phyloP scores from a whole-genome alignment of 768 basidiomycete genomes.

The Crepidotus variabilis region DNA sequence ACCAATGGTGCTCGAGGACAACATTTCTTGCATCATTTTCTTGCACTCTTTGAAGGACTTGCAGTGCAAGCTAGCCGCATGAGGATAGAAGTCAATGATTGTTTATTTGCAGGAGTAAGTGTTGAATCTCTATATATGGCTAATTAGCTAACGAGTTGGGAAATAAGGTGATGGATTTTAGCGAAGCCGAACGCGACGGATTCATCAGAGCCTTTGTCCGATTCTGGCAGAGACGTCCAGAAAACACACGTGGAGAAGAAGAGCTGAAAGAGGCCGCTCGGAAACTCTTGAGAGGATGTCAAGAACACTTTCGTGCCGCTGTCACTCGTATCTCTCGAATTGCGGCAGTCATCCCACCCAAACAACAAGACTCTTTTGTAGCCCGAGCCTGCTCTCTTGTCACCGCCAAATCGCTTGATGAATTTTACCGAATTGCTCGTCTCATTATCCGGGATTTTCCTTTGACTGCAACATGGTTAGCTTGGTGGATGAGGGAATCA shows the following conservation, averaged over 20 bases:
- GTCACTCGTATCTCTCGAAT: no score
- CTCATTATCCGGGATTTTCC: slow-evolving; percentile 17
- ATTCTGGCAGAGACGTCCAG: slow-evolving; percentile 9
- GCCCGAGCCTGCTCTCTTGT: no score
- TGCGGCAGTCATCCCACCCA: no score
- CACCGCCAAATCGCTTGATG: no score
- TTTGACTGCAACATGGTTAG: slow-evolving; percentile 20
- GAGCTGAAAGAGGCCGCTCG: no score
- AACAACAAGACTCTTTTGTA: no score
- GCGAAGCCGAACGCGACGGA: slow-evolving; percentile 18
- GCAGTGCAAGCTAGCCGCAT: slow-evolving; percentile 4
- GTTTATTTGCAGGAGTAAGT: slow-evolving; percentile 7
- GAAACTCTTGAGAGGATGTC: no score
- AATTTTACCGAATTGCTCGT: background rate
- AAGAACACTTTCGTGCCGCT: no score
- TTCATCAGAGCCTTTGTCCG: slow-evolving; percentile 14
- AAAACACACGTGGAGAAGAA: background rate
- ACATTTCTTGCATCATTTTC: slow-evolving; percentile 20
- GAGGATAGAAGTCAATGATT: background rate
- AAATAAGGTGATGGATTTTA: slow-evolving; percentile 20
- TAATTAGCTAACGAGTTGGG: no score
- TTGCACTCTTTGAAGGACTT: slow-evolving; percentile 16
- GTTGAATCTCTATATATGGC: no score
- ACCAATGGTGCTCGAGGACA: slow-evolving; percentile 19
- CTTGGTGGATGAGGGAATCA: slow-evolving; percentile 27